Evolutionary conservation across 768 basidiomycete genomes (phyloP).

Genomic region (Boletus pseudopeckii): DNA sequence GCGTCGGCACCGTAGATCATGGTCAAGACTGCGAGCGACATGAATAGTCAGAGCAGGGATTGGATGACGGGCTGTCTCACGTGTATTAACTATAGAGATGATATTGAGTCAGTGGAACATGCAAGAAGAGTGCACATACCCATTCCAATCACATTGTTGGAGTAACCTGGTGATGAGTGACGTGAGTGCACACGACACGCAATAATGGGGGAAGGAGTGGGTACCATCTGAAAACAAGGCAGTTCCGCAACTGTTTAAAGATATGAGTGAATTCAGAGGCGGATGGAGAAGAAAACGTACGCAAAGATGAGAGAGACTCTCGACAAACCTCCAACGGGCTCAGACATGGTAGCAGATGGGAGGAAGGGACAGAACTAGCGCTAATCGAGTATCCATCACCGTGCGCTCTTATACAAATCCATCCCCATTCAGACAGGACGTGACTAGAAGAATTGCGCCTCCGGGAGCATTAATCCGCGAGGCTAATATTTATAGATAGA

Average conservation of each 20-base stretch:
- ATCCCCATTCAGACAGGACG: neutral
- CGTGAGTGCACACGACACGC: neutral
- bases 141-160: constrained; percentile 74
- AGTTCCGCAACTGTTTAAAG: constrained; percentile 65
- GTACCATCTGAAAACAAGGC: constrained; percentile 84
- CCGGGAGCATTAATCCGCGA: too few species aligned
- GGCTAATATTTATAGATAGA: neutral
- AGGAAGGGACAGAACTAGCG: neutral
- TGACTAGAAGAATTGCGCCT: neutral
- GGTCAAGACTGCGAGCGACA: constrained; percentile 50
- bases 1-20: constrained; percentile 63
- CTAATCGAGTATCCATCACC: neutral
- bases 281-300: constrained; percentile 39
- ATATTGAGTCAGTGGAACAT: neutral
- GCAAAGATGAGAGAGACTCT: constrained; percentile 84
- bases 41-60: neutral
- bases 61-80: constrained; percentile 36
- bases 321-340: constrained; percentile 27
- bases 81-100: constrained; percentile 54
- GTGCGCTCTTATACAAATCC: constrained; percentile 14
- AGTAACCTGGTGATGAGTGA: constrained; percentile 53
- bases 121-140: constrained; percentile 43
- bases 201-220: neutral
- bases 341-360: constrained; percentile 16
- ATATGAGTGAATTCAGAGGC: neutral